Percentiles rank a stretch among this genome's conserved stretches.
phyloP scores from a whole-genome alignment of 768 basidiomycete genomes.

The Pleurotus sapidus region DNA sequence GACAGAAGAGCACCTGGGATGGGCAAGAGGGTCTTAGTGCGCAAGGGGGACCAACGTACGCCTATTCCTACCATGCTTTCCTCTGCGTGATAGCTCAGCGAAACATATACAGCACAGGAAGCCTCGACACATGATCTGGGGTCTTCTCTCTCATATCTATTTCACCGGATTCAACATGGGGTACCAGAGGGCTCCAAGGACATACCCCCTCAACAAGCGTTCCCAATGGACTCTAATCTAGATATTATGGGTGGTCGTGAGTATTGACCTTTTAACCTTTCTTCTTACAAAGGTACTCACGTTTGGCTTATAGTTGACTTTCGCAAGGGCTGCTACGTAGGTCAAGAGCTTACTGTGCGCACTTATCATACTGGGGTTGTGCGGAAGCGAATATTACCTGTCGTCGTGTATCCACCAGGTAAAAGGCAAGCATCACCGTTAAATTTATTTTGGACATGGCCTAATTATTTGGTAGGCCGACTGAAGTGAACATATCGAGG shows the following conservation, averaged over 20 bases:
- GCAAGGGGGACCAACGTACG: constrained; percentile 75
- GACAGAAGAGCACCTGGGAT: constrained; percentile 76
- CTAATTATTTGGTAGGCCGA: constrained; percentile 11
- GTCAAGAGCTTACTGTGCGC: constrained; percentile 94
- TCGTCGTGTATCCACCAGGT: constrained; percentile 48
- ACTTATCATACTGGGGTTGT: constrained; percentile 94
- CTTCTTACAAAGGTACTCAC: background rate
- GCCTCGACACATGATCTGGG: constrained; percentile 53
- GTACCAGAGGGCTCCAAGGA: constrained; percentile 87
- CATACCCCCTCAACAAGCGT: constrained; percentile 70
- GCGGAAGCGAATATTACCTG: constrained; percentile 86
- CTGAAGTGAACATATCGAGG: constrained; percentile 11
- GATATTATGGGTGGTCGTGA: constrained; percentile 92
- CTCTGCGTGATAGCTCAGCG: background rate
- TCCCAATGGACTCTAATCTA: constrained; percentile 94
- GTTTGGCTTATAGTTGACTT: constrained; percentile 68
- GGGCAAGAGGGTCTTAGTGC: constrained; percentile 71
- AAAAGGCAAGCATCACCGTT: constrained; percentile 25
- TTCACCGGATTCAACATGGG: constrained; percentile 79
- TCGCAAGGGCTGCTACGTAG: constrained; percentile 96
- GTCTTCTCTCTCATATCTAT: constrained; percentile 55
- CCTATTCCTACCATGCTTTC: constrained; percentile 7
- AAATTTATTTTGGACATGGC: background rate
- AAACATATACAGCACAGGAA: constrained; percentile 43
- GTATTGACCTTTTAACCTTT: constrained; percentile 21